phyloP scores from a whole-genome alignment of 1,284 basidiomycete species.

The Ceratobasidium sp. region DNA sequence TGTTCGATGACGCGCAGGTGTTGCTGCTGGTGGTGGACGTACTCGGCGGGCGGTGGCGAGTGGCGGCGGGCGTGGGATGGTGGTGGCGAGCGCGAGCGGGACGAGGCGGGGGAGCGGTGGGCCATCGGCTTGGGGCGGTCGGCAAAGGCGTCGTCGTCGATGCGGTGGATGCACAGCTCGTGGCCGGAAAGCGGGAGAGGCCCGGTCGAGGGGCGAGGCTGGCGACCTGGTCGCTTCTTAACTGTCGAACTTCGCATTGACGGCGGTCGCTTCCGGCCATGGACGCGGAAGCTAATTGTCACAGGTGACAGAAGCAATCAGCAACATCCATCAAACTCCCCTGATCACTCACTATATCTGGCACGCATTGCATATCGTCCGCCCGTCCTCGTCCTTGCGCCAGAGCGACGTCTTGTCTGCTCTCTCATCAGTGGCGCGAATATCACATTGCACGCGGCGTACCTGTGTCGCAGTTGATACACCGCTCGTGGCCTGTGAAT shows the following conservation, averaged over 20 bases:
- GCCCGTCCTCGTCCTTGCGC: conserved; percentile 38
- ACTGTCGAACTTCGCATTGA: conserved; percentile 41
- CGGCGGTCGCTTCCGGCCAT: conserved; percentile 43
- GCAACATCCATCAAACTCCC: conserved; percentile 32
- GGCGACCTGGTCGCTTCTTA: conserved; percentile 38
- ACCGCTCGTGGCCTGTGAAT: conserved; percentile 28
- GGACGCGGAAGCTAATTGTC: conserved; percentile 43
- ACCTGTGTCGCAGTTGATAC: conserved; percentile 44
- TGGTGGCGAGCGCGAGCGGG: conserved; percentile 29
- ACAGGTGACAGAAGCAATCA: conserved; percentile 42
- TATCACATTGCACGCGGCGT: conserved; percentile 29
- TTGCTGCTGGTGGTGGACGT: conserved; percentile 28
- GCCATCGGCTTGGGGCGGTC: conserved; percentile 18
- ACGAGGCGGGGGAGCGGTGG: conserved; percentile 19
- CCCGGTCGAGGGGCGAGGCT: conserved; percentile 39
- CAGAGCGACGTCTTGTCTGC: conserved; percentile 42
- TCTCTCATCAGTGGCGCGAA: conserved; percentile 19
- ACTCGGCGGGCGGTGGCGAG: conserved; percentile 31
- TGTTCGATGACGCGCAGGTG: conserved; percentile 33
- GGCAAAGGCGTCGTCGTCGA: conserved; percentile 6
- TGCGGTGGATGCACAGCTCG: conserved; percentile 20
- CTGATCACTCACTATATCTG: conserved; percentile 43
- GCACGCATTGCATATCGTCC: conserved; percentile 41
- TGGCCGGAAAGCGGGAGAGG: conserved; percentile 35
- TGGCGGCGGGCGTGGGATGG: background rate